Base-by-base conservation (phyloP, 2,329 filamentous ascomycete species). In the Cytospora piceicola region DNA sequence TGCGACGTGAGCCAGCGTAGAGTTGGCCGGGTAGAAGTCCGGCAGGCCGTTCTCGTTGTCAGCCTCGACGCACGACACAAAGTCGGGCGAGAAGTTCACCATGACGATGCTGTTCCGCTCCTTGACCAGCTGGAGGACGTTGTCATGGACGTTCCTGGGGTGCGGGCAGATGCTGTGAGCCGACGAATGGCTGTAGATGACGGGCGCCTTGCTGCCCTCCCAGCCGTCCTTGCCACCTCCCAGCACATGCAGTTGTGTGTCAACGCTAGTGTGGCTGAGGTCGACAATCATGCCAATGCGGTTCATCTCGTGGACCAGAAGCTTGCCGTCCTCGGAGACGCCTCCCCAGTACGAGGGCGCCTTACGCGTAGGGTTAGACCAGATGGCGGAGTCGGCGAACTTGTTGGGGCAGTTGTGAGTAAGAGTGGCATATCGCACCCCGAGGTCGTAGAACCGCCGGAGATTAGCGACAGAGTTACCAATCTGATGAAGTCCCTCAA, bases 321-420 rank as follows among this genome's bases (percentile, higher is more conserved):
- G 75, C 60, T 86, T 84, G 5, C 94, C 94, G 1, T 83, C 83
- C 0, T 83, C 80, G 66, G 90, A 94, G 1, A 98, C 82, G 2
- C 94, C 94, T 61, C 84, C 80, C 86, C 89, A 91, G 64, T 84
- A 79, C 0, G 90, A 86, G 61, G 84, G 76, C 22, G 66, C 66
- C 34, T 39, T 51, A 17, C 63, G 70, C 17, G 80, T 71, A 1
- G 85, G 83, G 34, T 79, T 75, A 68, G 90, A 81, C 71, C 82
- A 81, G 7, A 95, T 77, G 3, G 94, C 94, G 4, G 93, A 91
- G 75, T 97, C 94, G 58, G 93, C 93, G 76, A 91, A 97, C 58
- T 82, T 85, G 78, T 97, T 98, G 77, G 96, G 92, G 78, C 94
- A 97, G 76, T 96, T 96, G 81, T 96, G 94, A 2, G 92, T 97